Percentiles rank a stretch among this genome's conserved stretches.
Evolutionary conservation across 805 yeast genomes (phyloP).

Genomic region (Yarrowia hollandica): DNA sequence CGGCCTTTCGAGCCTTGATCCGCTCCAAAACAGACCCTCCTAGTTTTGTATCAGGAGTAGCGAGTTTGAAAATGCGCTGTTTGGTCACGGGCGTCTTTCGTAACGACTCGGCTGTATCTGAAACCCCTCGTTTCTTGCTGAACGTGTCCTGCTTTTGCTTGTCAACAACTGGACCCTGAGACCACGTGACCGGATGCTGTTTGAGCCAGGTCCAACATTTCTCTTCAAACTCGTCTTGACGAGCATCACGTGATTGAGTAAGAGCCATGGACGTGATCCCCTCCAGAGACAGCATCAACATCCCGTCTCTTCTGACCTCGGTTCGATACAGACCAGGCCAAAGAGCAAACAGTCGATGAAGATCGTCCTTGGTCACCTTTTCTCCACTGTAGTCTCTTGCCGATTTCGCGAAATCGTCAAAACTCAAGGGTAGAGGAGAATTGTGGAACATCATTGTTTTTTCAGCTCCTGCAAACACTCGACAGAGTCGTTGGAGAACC

Average conservation of each 20-base stretch:
- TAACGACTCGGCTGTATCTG: not conserved
- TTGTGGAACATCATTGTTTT: slow-evolving; percentile 30
- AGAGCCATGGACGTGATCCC: not conserved
- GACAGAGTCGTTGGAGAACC: slow-evolving; percentile 32
- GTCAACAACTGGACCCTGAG: slow-evolving; percentile 1
- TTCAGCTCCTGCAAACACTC: slow-evolving; percentile 33
- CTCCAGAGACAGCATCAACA: slow-evolving; percentile 21
- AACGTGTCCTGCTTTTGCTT: not conserved
- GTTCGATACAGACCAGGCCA: slow-evolving; percentile 36
- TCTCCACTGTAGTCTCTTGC: slow-evolving; percentile 34
- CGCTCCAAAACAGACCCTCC: slow-evolving; percentile 38
- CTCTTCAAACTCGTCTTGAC: slow-evolving; percentile 18
- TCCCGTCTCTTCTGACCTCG: slow-evolving; percentile 27
- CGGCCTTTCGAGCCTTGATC: slow-evolving; percentile 39
- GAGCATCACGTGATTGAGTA: not conserved
- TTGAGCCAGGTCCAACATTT: slow-evolving; percentile 12
- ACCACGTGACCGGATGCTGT: not conserved
- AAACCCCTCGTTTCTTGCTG: not conserved
- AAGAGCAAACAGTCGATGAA: slow-evolving; percentile 34
- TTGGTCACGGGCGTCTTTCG: slow-evolving; percentile 7
- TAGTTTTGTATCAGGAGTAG: slow-evolving; percentile 17
- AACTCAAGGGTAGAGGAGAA: slow-evolving; percentile 34
- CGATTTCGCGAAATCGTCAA: slow-evolving; percentile 33
- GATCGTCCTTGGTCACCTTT: slow-evolving; percentile 31
- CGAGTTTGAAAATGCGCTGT: slow-evolving; percentile 10